Evolutionary conservation across 2,329 filamentous ascomycete genomes (phyloP), one percentile per base, ranked within the genome.

Genomic region (Penicillium sp.): DNA sequence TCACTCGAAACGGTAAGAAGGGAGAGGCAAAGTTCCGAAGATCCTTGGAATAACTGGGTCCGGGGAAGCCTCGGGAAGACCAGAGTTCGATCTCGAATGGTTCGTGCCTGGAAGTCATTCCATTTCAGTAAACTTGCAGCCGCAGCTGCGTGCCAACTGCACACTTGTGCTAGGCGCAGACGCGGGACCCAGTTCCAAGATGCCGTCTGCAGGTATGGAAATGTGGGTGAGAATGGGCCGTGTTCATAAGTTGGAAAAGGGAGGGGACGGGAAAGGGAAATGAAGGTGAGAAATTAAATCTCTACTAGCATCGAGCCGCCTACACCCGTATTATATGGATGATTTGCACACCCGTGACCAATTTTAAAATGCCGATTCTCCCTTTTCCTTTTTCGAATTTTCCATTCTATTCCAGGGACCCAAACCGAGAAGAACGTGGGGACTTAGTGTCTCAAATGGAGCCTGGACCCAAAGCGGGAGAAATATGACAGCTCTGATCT

Each of bases 401-500:
- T 31, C 29, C 19, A 49, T 33, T 33, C 3, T 14, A 13, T 49
- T 37, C 49, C 14, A 45, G 37, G 25, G 21, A 29, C 23, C 23
- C 19, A 8, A 35, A 16, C 25, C 47, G 7, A n/a, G 14, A 25
- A 25, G 53, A 39, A 55, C 44, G 43, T 47, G 55, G 48, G 43
- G 58, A 61, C 62, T 62, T 60, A 65, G 59, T 60, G 44, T 43
- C 46, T 35, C 31, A 39, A 35, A 51, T 54, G 60, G 61, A 57
- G 57, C 39, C 53, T 59, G 53, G 58, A 50, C 31, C 50, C 16
- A 44, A 26, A 53, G 39, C 54, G 62, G 54, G 52, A 60, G 49
- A 65, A 69, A 70, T 69, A 68, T 70, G 69, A 72, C 67, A 72
- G 69, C 68, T 70, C 69, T 54, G 57, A 69, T 68, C 59, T 53